Evolutionary conservation across 306 rosid genomes (phyloP).

Genomic region (Prunus salicina): DNA sequence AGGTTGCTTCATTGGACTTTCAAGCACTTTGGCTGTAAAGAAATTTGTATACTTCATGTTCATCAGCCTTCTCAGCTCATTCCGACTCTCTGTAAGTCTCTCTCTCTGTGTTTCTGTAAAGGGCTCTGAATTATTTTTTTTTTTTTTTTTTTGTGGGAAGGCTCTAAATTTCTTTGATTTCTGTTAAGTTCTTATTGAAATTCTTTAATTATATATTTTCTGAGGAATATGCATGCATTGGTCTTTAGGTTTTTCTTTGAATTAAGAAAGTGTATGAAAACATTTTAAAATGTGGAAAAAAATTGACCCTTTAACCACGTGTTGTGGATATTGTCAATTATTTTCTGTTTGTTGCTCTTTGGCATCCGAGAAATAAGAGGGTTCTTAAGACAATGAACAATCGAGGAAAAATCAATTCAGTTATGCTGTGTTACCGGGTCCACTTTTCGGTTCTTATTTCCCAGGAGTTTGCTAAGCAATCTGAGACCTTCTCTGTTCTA

Average conservation of each 20-base stretch:
- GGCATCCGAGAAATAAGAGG: conserved; percentile 3
- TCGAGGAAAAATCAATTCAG: not conserved
- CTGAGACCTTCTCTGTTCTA: not conserved
- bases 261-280: not conserved
- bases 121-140: not conserved
- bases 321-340: not conserved
- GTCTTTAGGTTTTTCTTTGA: not conserved
- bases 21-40: conserved; percentile 34
- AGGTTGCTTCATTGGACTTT: conserved; percentile 68
- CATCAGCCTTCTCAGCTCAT: conserved; percentile 66
- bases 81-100: conserved; percentile 68
- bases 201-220: not conserved
- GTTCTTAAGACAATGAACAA: not conserved
- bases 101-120: not conserved
- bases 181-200: not conserved
- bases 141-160: not conserved
- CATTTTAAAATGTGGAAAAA: too few species aligned
- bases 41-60: conserved; percentile 60
- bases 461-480: not conserved
- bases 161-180: not conserved
- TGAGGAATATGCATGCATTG: not conserved
- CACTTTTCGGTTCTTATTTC: not conserved
- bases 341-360: not conserved
- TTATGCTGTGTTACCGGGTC: not conserved
- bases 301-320: not conserved